Evolutionary conservation across 768 basidiomycete genomes (phyloP), one percentile per base, ranked within the genome.

Genomic region (Rhizopogon salebrosus): DNA sequence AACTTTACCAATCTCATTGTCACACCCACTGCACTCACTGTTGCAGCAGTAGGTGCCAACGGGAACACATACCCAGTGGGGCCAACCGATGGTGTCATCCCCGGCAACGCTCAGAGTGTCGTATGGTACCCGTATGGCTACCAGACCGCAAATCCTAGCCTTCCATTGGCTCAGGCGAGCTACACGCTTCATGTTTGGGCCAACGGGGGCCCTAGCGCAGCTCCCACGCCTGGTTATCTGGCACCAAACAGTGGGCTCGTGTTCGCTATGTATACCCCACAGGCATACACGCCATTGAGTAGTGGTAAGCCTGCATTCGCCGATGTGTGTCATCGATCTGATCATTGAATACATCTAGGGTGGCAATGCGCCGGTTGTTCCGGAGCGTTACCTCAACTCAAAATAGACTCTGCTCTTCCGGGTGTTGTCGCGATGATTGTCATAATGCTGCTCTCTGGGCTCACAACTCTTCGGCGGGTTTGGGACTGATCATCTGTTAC

Each of bases 51-150:
- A 48, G 84, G 84, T 61, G 76, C 78, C 13, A 87, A 87, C 61
- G 83, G 83, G 4, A 79, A 81, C 66, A 86, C 85, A 18, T 88
- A 85, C 61, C 78, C 82, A 1, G 74, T 88, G 7, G 84, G 83
- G 0, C 79, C 83, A 2, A 72, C 80, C 11, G 60, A 80, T 56
- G 78, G 80, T 26, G 65, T 77, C 55, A 72, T 85, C 11, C 64
- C 77, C 0, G 86, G 82, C 0, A 66, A 70, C 9, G 73, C 78
- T 0, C 81, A 79, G 41, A 67, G 67, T 49, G 70, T 80, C 13
- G 71, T 75, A 1, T 88, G 86, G 86, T 79, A 83, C 59, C 76
- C 80, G 3, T 87, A 75, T 60, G 73, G 72, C 48, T 84, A 80
- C 68, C 78, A 85, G 57, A 57, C 57, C 3, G 58, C 69, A 13